Conservation (phyloP, 2,329 filamentous ascomycete genomes). For the Fusarium subtropicale region DNA sequence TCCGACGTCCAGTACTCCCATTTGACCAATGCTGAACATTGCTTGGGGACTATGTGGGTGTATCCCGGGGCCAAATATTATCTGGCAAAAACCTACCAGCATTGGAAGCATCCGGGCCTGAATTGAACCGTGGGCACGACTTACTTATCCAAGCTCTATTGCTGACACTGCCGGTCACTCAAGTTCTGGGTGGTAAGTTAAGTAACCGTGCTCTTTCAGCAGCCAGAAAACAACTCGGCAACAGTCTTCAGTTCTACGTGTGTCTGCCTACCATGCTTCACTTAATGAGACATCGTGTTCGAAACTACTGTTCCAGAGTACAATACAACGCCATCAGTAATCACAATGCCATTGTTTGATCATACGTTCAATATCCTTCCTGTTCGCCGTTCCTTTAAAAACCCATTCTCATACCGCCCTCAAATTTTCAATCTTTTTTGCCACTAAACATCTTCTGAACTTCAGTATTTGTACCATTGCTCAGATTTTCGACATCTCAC, state of each 20-base stretch:
- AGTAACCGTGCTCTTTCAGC: too few species aligned
- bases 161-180: background rate
- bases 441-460: background rate
- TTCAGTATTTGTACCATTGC: background rate
- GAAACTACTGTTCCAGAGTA: accelerated
- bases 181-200: too few species aligned
- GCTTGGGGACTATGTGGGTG: too few species aligned
- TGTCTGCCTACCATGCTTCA: background rate
- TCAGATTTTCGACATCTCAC: too few species aligned
- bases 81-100: too few species aligned
- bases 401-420: accelerated
- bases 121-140: background rate
- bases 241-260: too few species aligned
- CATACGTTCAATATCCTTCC: background rate
- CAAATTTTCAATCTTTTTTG: background rate
- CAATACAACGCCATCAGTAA: too few species aligned
- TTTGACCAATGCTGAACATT: background rate
- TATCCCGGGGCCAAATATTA: too few species aligned
- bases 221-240: background rate
- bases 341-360: background rate
- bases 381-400: background rate
- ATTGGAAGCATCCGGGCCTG: too few species aligned
- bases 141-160: background rate
- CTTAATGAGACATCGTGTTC: background rate
- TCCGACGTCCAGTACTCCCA: background rate